phyloP scores from a whole-genome alignment of 2,329 filamentous ascomycete species.

The Orbilia ellipsospora region DNA sequence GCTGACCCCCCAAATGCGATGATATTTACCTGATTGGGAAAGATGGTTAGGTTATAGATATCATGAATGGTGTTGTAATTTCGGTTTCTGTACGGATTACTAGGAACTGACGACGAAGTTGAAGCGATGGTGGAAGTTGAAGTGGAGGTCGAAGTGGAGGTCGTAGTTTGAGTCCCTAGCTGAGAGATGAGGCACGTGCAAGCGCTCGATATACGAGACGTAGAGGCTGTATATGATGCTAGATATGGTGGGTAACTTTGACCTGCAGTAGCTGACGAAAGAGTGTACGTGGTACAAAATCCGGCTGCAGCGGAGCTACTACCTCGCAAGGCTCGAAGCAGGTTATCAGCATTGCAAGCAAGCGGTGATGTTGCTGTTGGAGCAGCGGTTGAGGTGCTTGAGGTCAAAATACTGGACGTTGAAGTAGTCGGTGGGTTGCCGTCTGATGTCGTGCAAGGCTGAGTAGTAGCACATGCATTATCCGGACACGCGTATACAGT shows the following conservation, averaged over 20 bases:
- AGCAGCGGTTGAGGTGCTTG: not conserved
- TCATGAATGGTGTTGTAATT: slow-evolving; percentile 62
- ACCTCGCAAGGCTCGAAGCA: not conserved
- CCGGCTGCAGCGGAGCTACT: not conserved
- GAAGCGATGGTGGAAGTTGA: slow-evolving; percentile 8
- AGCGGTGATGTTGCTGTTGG: not conserved
- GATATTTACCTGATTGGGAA: slow-evolving; percentile 62
- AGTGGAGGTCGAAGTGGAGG: slow-evolving; percentile 22
- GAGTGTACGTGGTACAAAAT: no score
- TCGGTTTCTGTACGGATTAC: slow-evolving; percentile 56
- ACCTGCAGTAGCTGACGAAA: no score
- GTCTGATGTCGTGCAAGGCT: slow-evolving; percentile 19
- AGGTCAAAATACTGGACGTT: not conserved
- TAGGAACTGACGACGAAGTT: slow-evolving; percentile 14
- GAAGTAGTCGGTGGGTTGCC: slow-evolving; percentile 6
- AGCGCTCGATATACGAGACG: not conserved
- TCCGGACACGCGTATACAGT: slow-evolving; percentile 34
- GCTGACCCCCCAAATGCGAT: slow-evolving; percentile 60
- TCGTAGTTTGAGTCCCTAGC: not conserved
- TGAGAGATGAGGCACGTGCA: not conserved
- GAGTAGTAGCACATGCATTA: slow-evolving; percentile 13
- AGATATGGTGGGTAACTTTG: no score
- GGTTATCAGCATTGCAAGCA: not conserved
- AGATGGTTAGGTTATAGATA: slow-evolving; percentile 64
- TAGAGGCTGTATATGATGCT: not conserved